Base-by-base conservation (phyloP, 108 stramenopile genomes). In the Nitzschia palea region DNA sequence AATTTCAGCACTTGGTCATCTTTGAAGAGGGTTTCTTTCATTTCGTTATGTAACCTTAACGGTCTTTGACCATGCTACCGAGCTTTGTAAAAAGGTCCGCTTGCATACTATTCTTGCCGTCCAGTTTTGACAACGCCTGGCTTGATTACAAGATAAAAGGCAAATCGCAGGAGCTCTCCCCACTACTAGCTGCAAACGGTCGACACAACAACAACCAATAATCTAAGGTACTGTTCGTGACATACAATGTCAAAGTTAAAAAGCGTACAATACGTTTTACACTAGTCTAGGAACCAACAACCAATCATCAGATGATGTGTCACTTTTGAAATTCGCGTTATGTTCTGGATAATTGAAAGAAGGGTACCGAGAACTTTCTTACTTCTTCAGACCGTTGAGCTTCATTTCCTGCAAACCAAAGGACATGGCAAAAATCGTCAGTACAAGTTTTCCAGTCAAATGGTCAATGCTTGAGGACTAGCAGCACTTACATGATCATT, bases 401-500 rank as follows among this genome's bases (percentile, higher is more conserved):
- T 48, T 48, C 47, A 48, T 48, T 48, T 48, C 47, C 47, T 48
- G 18, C 22, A 48, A 40, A 40, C 10, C 37, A 40, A 40, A 40
- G 6, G 12, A 40, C 12, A 40, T 40, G 37, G 37, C 12, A 6
- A 40, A 12, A 40, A 12, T 40, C 37, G 37, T 12, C 37, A 12
- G 12, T 48, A 48, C 47, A 48, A 48, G 5, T n/a, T 48, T 40
- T 12, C 37, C 37, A 6, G 37, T 10, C 37, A 6, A 12, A 40
- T 40, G 37, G 12, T 40, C 6, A 40, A 40, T 12, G 10, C 6
- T 40, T 40, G n/a, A n/a, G n/a, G n/a, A 40, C 37, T 40, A 10
- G 37, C n/a, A 47, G 47, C 47, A 48, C 47, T 52, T 57, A 78
- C 83, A 37, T 66, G 71, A 27, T 78, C 83, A 58, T 78, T 84